A percentile compares a stretch with the other conserved stretches of the same genome.
These are phyloP conservation scores for Cyclanthera cordifolia DNA, from an alignment of 306 rosid species.

Conservation along the genomic window DNA sequence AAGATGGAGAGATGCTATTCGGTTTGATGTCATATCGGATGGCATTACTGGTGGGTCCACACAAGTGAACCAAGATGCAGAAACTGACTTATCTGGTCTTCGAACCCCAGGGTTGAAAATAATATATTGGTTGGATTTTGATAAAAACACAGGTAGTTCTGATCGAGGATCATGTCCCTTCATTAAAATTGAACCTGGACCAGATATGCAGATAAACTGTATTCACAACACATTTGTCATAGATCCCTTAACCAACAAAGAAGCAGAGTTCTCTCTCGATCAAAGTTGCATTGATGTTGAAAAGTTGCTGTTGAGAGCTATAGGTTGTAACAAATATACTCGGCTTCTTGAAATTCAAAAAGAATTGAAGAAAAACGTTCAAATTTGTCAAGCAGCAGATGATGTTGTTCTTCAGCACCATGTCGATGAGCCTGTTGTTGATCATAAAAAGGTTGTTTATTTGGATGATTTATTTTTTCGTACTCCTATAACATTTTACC, in stretches of 20 bases:
- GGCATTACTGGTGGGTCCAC: conserved; percentile 40
- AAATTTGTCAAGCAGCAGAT: conserved; percentile 51
- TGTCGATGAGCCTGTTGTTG: conserved; percentile 42
- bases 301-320: conserved; percentile 74
- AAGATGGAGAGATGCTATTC: conserved; percentile 93
- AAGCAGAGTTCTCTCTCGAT: conserved; percentile 70
- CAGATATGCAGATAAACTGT: conserved; percentile 80
- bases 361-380: conserved; percentile 59
- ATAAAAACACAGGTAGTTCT: conserved; percentile 47
- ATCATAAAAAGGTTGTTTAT: conserved; percentile 41
- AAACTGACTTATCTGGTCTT: conserved; percentile 58
- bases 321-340: conserved; percentile 79
- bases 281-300: conserved; percentile 92
- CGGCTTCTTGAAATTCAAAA: conserved; percentile 87
- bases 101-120: conserved; percentile 88
- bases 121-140: conserved; percentile 85
- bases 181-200: conserved; percentile 85
- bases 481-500: not conserved
- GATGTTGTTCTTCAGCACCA: conserved; percentile 67
- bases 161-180: conserved; percentile 64
- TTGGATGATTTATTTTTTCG: conserved; percentile 4
- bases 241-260: conserved; percentile 81
- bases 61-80: conserved; percentile 69
- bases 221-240: conserved; percentile 70
- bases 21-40: conserved; percentile 77